A percentile compares a stretch with the other conserved stretches of the same genome.
Evolutionary conservation across 441 rosid species (phyloP).

Genomic region (Daphne laureola): DNA sequence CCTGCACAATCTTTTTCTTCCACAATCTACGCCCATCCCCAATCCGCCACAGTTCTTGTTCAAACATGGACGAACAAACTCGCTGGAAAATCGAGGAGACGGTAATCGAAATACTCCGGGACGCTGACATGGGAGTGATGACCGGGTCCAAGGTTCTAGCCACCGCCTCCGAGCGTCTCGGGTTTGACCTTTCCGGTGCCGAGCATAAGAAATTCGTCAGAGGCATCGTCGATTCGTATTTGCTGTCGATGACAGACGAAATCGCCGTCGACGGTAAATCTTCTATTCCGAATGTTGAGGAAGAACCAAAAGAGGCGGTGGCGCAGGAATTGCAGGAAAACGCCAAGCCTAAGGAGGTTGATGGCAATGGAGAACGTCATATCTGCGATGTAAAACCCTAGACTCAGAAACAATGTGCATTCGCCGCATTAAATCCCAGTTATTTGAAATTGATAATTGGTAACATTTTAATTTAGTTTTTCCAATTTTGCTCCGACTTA

Average conservation of each 20-base stretch:
- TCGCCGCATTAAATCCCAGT: too few species aligned
- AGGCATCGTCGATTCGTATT: constrained; percentile 51
- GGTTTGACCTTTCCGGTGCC: constrained; percentile 39
- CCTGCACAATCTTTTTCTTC: too few species aligned
- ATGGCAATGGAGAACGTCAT: constrained; percentile 27
- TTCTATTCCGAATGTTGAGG: constrained; percentile 10
- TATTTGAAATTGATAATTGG: neutral
- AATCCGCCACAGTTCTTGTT: neutral
- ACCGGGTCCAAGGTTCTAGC: constrained; percentile 72
- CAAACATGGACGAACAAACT: constrained; percentile 27
- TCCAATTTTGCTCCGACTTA: constrained; percentile 19
- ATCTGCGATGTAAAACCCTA: constrained; percentile 46
- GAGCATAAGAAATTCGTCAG: constrained; percentile 42
- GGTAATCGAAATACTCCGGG: constrained; percentile 41
- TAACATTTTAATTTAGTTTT: neutral
- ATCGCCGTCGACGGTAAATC: constrained; percentile 10
- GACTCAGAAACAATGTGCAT: neutral
- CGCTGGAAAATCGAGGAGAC: constrained; percentile 42
- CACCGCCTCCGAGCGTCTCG: constrained; percentile 44
- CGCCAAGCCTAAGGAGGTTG: constrained; percentile 12
- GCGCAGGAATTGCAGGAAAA: constrained; percentile 11
- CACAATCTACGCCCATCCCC: too few species aligned
- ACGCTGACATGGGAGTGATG: constrained; percentile 49
- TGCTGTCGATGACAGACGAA: constrained; percentile 32
- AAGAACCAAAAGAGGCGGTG: constrained; percentile 9